These are phyloP conservation scores for Cenchrus fungigraminus DNA, from an alignment of 176 grass and related monocot genomes.

Conservation along the genomic window DNA sequence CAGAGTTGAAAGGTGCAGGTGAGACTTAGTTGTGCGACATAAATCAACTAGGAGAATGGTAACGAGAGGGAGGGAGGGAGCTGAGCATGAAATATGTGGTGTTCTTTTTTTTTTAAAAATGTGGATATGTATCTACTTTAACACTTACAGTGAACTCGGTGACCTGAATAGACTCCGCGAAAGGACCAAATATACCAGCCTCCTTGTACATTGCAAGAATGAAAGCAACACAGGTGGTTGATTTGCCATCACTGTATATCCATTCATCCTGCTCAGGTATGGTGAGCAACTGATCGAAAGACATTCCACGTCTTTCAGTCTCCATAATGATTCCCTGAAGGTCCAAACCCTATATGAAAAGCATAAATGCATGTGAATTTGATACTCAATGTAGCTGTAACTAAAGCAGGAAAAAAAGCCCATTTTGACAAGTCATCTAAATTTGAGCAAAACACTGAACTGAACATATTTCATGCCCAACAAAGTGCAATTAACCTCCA, in stretches of 20 bases:
- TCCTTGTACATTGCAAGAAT: constrained; percentile 97
- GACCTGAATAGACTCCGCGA: constrained; percentile 85
- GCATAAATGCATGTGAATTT: constrained; percentile 32
- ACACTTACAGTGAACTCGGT: constrained; percentile 97
- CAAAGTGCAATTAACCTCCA: neutral
- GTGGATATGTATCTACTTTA: neutral
- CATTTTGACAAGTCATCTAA: constrained; percentile 12
- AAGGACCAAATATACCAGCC: constrained; percentile 80
- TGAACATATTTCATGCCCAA: neutral
- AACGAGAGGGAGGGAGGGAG: neutral
- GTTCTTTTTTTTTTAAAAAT: neutral
- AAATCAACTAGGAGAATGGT: constrained; percentile 21
- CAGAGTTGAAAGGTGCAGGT: neutral
- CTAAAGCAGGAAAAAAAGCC: neutral
- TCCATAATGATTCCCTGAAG: constrained; percentile 82
- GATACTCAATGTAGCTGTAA: constrained; percentile 26
- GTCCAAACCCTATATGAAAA: constrained; percentile 72
- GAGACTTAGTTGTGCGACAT: neutral
- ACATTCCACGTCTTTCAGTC: constrained; percentile 89
- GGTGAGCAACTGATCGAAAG: constrained; percentile 91
- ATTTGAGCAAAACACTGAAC: constrained; percentile 8
- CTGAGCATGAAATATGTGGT: neutral
- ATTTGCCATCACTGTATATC: constrained; percentile 97
- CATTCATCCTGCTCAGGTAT: constrained; percentile 97
- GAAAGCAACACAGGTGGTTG: constrained; percentile 92